phyloP scores from a whole-genome alignment of 75 land plant species.

The Cupressus sempervirens region DNA sequence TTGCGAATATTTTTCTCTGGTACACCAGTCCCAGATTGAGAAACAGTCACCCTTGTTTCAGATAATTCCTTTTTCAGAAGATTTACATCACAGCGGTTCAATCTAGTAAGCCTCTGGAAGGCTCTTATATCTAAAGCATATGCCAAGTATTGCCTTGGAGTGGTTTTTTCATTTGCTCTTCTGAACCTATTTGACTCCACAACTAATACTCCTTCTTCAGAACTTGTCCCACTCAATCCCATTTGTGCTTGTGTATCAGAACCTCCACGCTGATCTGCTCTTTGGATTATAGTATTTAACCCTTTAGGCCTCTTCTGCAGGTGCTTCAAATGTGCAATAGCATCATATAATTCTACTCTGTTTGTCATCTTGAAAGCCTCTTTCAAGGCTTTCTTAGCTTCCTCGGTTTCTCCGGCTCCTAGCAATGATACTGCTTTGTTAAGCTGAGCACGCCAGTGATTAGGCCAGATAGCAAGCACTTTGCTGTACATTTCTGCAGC shows the following conservation, averaged over 20 bases:
- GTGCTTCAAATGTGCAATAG: slow-evolving; percentile 74
- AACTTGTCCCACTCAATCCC: slow-evolving; percentile 19
- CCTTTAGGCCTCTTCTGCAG: slow-evolving; percentile 53
- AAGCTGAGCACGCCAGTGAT: slow-evolving; percentile 95
- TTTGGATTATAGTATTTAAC: slow-evolving; percentile 17
- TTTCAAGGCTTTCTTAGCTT: slow-evolving; percentile 82
- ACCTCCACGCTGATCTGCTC: slow-evolving; percentile 19
- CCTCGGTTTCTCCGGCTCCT: slow-evolving; percentile 91
- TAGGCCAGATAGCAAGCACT: slow-evolving; percentile 69
- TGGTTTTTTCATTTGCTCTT: slow-evolving; percentile 63
- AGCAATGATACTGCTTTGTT: slow-evolving; percentile 84
- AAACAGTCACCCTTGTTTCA: slow-evolving; percentile 47
- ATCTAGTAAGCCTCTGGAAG: slow-evolving; percentile 76
- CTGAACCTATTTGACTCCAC: slow-evolving; percentile 63
- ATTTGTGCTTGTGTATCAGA: slow-evolving; percentile 10
- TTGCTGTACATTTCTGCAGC: slow-evolving; percentile 91
- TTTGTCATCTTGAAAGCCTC: slow-evolving; percentile 97
- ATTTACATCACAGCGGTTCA: slow-evolving; percentile 60
- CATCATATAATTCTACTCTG: slow-evolving; percentile 87
- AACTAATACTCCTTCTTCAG: slow-evolving; percentile 18
- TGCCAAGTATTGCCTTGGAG: slow-evolving; percentile 54
- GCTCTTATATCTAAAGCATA: slow-evolving; percentile 72
- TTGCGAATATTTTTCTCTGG: slow-evolving; percentile 83
- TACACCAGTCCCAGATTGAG: slow-evolving; percentile 49
- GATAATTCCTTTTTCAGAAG: slow-evolving; percentile 55